Evolutionary conservation across 192 early-diverging fungal genomes (phyloP), one percentile per base, ranked within the genome.

Genomic region (Coemansia sp.): DNA sequence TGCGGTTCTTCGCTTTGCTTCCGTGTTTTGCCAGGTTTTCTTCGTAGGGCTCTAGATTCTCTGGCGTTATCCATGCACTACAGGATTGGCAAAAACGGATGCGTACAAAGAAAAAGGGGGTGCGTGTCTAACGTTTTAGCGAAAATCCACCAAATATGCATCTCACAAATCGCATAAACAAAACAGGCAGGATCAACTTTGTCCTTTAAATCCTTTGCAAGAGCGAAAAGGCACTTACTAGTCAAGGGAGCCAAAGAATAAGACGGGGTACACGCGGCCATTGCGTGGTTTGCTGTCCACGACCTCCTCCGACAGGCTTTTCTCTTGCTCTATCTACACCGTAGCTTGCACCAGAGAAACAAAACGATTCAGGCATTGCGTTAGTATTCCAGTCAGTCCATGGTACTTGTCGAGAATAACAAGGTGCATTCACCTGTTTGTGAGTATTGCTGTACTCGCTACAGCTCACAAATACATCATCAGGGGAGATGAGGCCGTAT

Each of bases 191-290:
- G n/a, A 29, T 50, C 27, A 30, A 34, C 38, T 34, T 6, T 34
- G 10, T 34, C 33, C 33, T 34, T 10, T 6, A 34, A 34, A 10
- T n/a, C n/a, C 33, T 34, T 10, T 34, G 33, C 25, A 42, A 29
- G 41, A 19, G 6, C 6, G 47, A 15, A 44, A 30, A 38, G 17
- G 23, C 19, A 82, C 80, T 82, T 82, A 82, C 80, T 82, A 82
- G 81, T 82, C 81, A 15, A 82, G 69, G 7, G 81, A 82, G 34
- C 81, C 81, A 63, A 79, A 79, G 66, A 78, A 82, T 31, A 82
- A 58, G 6, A 82, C 81, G 4, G 81, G 81, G 41, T 82, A 76
- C 17, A 74, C 67, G 19, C 75, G 81, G 11, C 72, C 65, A 45
- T 55, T 82, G 50, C 72, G 74, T 34, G 81, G 81, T 56, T 82